phyloP scores from a whole-genome alignment of 768 basidiomycete genomes.

The Tylopilus vinaceipallidus region DNA sequence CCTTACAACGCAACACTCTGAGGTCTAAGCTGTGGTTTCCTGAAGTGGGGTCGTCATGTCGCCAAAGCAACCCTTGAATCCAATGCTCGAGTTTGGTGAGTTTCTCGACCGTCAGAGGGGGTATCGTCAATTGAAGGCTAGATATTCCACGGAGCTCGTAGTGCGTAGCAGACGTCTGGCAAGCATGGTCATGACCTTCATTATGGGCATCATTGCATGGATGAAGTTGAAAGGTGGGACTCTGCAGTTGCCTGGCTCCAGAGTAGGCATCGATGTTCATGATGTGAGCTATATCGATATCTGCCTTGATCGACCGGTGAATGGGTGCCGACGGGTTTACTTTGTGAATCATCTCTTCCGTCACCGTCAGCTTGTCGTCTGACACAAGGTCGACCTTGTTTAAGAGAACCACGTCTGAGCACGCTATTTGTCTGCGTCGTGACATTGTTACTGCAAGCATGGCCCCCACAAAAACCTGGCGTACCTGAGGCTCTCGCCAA shows the following conservation, averaged over 20 bases:
- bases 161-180: conserved; percentile 42
- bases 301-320: conserved; percentile 64
- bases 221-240: conserved; percentile 26
- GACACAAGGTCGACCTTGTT: conserved; percentile 87
- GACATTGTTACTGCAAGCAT: neutral
- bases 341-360: conserved; percentile 60
- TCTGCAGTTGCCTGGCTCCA: conserved; percentile 37
- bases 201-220: conserved; percentile 32
- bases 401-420: conserved; percentile 85
- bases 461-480: neutral
- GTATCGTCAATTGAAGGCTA: conserved; percentile 69
- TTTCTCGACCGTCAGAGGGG: conserved; percentile 48
- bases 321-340: conserved; percentile 82
- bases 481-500: conserved; percentile 81
- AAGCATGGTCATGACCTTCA: conserved; percentile 31
- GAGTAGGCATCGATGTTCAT: conserved; percentile 82
- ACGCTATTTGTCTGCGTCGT: conserved; percentile 81
- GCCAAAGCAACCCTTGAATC: conserved; percentile 85
- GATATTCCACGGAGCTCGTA: conserved; percentile 83
- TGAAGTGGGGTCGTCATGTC: conserved; percentile 50
- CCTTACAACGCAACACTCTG: conserved; percentile 85
- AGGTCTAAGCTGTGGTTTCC: conserved; percentile 28
- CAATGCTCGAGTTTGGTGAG: conserved; percentile 67
- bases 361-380: conserved; percentile 40
- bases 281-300: conserved; percentile 73